phyloP scores from a whole-genome alignment of 768 basidiomycete genomes.

The Amanita subjunquillea region DNA sequence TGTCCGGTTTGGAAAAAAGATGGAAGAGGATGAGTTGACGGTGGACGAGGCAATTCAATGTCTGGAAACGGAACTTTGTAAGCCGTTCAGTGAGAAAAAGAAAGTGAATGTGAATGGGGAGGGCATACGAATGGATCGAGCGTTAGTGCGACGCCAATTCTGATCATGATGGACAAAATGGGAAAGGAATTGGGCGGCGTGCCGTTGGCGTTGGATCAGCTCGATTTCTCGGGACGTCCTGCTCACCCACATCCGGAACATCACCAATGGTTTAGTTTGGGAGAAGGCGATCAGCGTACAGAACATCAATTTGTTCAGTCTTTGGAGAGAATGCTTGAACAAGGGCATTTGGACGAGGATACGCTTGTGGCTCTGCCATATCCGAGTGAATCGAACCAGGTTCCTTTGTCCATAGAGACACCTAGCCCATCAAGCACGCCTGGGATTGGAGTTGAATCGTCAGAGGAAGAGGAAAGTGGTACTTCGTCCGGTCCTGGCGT shows the following conservation, averaged over 20 bases:
- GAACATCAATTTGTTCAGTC: too few species aligned
- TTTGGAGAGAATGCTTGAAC: too few species aligned
- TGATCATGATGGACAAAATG: slow-evolving; percentile 25
- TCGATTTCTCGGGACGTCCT: slow-evolving; percentile 47
- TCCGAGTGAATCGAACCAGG: slow-evolving; percentile 35
- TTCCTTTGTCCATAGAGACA: too few species aligned
- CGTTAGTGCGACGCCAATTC: slow-evolving; percentile 42
- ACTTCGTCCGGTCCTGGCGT: background rate
- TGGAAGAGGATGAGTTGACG: slow-evolving; percentile 61
- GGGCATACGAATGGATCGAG: slow-evolving; percentile 28
- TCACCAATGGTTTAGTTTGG: slow-evolving; percentile 18
- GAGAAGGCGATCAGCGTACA: slow-evolving; percentile 27
- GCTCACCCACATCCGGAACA: slow-evolving; percentile 16
- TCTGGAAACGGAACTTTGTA: slow-evolving; percentile 75
- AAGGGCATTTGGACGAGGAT: background rate
- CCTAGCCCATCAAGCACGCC: slow-evolving; percentile 8
- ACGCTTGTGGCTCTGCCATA: slow-evolving; percentile 13
- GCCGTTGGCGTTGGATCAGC: slow-evolving; percentile 29
- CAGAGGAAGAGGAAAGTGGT: slow-evolving; percentile 6
- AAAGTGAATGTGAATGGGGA: slow-evolving; percentile 42
- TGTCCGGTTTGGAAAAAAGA: slow-evolving; percentile 52
- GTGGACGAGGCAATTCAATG: slow-evolving; percentile 74
- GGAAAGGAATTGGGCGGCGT: slow-evolving; percentile 23
- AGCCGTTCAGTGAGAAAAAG: slow-evolving; percentile 64
- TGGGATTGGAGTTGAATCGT: background rate